Percentiles rank a stretch among this genome's conserved stretches.
phyloP scores from a whole-genome alignment of 2,329 filamentous ascomycete genomes.

The Rhexocercosporidium sp. region DNA sequence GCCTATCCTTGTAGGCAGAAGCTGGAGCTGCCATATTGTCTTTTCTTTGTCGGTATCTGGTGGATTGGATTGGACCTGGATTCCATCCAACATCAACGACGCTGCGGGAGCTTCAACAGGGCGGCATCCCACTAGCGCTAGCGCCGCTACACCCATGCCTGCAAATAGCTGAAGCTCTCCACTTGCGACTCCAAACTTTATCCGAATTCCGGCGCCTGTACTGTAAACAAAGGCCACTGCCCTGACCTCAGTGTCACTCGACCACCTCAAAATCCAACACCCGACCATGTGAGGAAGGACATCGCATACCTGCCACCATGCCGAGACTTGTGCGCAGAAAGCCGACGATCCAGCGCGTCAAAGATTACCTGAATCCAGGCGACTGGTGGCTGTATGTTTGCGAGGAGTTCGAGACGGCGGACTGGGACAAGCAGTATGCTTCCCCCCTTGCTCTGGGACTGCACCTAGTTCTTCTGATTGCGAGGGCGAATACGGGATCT shows the following conservation, averaged over 20 bases:
- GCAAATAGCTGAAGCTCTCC: constrained; percentile 2
- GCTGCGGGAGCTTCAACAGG: constrained; percentile 9
- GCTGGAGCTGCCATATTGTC: constrained; percentile 61
- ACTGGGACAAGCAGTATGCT: constrained; percentile 84
- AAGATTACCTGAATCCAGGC: constrained; percentile 80
- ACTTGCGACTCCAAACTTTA: not conserved
- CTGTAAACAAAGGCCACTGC: constrained; percentile 31
- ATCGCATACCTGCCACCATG: constrained; percentile 49
- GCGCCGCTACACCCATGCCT: constrained; percentile 22
- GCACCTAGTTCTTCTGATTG: constrained; percentile 82
- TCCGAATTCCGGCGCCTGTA: constrained; percentile 10
- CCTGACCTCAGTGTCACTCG: constrained; percentile 15
- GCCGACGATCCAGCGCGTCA: constrained; percentile 81
- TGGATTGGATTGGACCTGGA: not conserved
- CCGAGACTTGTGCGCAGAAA: constrained; percentile 83
- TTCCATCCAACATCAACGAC: not conserved
- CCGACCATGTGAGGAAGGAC: constrained; percentile 45
- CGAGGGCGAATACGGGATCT: constrained; percentile 72
- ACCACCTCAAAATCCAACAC: constrained; percentile 11
- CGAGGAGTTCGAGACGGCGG: constrained; percentile 88
- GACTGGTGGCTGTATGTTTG: constrained; percentile 91
- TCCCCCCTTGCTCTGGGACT: constrained; percentile 75
- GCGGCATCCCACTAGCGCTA: constrained; percentile 23
- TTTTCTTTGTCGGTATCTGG: constrained; percentile 12
- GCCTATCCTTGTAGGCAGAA: constrained; percentile 77